A percentile compares a stretch with the other conserved stretches of the same genome.
phyloP scores from a whole-genome alignment of 169 alveolate species.

The Plasmodium relictum region DNA sequence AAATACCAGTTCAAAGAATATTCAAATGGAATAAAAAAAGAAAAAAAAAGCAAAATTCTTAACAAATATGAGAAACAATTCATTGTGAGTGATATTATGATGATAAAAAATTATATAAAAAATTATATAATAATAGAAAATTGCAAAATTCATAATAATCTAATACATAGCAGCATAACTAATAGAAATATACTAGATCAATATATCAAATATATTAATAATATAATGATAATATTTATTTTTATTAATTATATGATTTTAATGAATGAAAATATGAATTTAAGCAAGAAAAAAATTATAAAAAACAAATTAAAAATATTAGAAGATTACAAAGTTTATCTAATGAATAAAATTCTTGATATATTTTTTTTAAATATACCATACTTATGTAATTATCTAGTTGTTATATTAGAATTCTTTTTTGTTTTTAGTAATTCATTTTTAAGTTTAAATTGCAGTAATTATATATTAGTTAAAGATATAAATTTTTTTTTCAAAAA shows the following conservation, averaged over 20 bases:
- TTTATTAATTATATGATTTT: conserved; percentile 16
- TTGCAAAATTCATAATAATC: not conserved
- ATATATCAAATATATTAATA: conserved; percentile 53
- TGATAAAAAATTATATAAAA: conserved; percentile 29
- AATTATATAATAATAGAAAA: conserved; percentile 15
- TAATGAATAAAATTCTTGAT: conserved; percentile 28
- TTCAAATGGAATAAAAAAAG: not conserved
- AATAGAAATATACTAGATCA: conserved; percentile 11
- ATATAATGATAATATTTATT: conserved; percentile 11
- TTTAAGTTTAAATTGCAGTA: conserved; percentile 20
- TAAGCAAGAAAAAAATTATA: not conserved
- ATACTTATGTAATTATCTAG: conserved; percentile 48
- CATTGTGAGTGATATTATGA: conserved; percentile 24
- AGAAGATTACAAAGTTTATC: conserved; percentile 25
- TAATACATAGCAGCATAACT: not conserved
- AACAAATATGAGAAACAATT: conserved; percentile 3
- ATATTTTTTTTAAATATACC: conserved; percentile 57
- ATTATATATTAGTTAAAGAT: conserved; percentile 6
- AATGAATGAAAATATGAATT: conserved; percentile 11
- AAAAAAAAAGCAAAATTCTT: not conserved
- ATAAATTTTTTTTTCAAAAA: conserved; percentile 17
- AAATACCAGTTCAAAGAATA: not conserved
- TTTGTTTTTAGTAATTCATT: conserved; percentile 22
- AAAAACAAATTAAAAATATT: conserved; percentile 21
- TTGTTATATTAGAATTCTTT: conserved; percentile 39